Conservation (phyloP, 148 eudicot genomes). For the Rhododendron henanense region DNA sequence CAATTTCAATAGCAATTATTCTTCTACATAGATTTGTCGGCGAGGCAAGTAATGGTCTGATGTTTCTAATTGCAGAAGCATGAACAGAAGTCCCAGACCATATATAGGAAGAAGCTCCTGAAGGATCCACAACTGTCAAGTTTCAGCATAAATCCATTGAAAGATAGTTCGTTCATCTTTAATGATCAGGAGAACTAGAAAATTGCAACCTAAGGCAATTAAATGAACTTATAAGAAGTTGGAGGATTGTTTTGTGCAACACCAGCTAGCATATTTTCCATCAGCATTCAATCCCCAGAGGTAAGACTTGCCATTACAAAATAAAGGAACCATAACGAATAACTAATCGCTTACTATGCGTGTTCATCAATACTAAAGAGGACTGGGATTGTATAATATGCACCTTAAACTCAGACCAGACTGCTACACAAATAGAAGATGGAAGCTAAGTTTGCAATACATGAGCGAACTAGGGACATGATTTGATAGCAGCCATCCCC, state of each 20-base stretch:
- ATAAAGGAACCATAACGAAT: background rate
- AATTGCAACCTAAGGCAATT: background rate
- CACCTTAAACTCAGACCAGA: background rate
- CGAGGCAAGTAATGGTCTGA: conserved; percentile 9
- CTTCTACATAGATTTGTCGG: background rate
- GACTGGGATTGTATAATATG: background rate
- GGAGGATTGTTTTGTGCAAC: background rate
- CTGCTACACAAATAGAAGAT: background rate
- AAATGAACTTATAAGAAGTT: background rate
- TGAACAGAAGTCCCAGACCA: conserved; percentile 3
- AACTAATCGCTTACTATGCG: background rate
- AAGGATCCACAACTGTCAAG: background rate
- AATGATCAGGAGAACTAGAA: conserved; percentile 9
- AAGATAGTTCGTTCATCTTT: conserved; percentile 26
- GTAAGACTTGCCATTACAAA: background rate
- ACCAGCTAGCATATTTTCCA: background rate
- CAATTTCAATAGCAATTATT: background rate
- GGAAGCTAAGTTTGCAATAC: background rate
- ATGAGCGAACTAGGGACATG: background rate
- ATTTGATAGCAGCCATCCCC: background rate
- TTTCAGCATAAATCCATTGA: conserved; percentile 12
- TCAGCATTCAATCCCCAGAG: background rate
- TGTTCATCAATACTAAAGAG: background rate
- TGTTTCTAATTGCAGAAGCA: conserved; percentile 26
- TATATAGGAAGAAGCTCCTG: conserved; percentile 7